Base-by-base conservation (phyloP, 805 yeast species). In the Schwanniomyces polymorphus region DNA sequence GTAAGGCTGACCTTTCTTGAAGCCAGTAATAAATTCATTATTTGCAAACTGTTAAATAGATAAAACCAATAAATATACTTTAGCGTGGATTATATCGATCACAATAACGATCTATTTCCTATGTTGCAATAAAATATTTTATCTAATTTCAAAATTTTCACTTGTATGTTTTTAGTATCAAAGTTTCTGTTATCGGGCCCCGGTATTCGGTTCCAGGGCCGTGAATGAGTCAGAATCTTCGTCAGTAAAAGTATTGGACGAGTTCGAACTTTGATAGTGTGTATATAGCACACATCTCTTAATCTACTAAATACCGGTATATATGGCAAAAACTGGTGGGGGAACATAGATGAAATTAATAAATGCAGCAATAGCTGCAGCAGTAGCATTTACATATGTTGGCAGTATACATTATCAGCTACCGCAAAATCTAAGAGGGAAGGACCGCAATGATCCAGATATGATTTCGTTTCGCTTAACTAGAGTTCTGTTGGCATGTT, bases 341-440 rank as follows among this genome's bases (percentile, higher is more conserved):
- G 14, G 17, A 3, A 3, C 3, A 31, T 14, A 2, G 11, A 31
- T 31, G 35, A 14, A 16, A 16, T 7, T 31, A 16, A 31, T 18
- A 16, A 14, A 31, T 10, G 35, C 9, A 9, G 18, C 35, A 8
- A 31, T 69, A 5, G 60, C 77, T 0, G 27, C 67, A 0, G 38
- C 60, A 0, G 58, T 79, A 3, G 75, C 86, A 1, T 45, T 66
- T 10, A 64, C 74, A 3, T 82, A 81, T 57, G 85, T 82, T 12
- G 54, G 62, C 3, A 68, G 65, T 26, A 64, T 81, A 12, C 74
- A 74, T 52, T 43, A 64, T 16, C 31, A 42, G 10, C 60, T 50
- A 39, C 74, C 75, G 1, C 37, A 42, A 6, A 27, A 54, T 7
- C 28, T 67, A 21, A 27, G 39, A 7, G 56, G 54, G 3, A 55